phyloP scores from a whole-genome alignment of 176 grass and related monocot genomes.

The Stipa capillata region DNA sequence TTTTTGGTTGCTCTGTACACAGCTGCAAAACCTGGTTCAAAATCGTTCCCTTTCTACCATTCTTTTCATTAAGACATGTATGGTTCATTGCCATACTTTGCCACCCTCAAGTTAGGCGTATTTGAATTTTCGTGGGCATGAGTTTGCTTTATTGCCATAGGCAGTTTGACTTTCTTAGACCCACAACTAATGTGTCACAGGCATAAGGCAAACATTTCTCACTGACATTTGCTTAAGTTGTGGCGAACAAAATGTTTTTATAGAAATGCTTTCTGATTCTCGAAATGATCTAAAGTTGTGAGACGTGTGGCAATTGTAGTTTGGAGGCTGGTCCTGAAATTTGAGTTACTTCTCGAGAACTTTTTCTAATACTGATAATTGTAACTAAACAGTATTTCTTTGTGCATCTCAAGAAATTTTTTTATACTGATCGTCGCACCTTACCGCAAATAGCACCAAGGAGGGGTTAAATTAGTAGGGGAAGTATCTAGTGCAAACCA shows the following conservation, averaged over 20 bases:
- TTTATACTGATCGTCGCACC: neutral
- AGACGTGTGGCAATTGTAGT: neutral
- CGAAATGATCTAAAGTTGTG: neutral
- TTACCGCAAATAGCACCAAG: neutral
- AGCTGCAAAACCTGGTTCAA: neutral
- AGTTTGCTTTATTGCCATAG: neutral
- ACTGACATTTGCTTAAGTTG: neutral
- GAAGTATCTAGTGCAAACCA: neutral
- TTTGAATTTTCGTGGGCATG: neutral
- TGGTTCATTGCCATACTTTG: neutral
- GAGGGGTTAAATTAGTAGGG: neutral
- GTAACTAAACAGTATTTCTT: neutral
- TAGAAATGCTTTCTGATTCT: neutral
- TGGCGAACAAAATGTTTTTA: neutral
- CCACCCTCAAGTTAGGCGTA: neutral
- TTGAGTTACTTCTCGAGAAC: neutral
- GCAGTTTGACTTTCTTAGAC: neutral
- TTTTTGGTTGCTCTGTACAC: neutral
- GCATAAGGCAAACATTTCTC: neutral
- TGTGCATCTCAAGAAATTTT: neutral
- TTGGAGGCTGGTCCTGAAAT: neutral
- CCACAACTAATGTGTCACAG: neutral
- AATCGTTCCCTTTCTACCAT: neutral
- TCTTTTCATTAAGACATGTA: neutral
- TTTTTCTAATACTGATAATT: neutral